phyloP scores from a whole-genome alignment of 768 basidiomycete genomes.

The Leccinum boreale region DNA sequence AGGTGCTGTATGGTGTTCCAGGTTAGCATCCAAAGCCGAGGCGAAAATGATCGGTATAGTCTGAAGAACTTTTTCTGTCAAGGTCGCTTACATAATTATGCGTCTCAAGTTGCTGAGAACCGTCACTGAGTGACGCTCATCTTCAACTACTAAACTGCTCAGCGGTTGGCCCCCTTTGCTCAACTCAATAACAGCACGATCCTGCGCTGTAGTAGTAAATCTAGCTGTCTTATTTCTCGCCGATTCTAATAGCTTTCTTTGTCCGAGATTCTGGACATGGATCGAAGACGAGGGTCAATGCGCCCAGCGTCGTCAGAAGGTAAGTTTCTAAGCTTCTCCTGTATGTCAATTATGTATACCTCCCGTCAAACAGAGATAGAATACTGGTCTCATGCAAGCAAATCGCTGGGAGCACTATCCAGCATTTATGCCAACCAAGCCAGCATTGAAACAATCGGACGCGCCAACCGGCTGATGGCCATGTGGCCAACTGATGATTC shows the following conservation, averaged over 20 bases:
- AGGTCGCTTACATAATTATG: too few relatives aligned
- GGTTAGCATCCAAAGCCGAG: too few relatives aligned
- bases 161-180: background rate
- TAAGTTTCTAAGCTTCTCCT: slow-evolving; percentile 33
- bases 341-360: slow-evolving; percentile 8
- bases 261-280: slow-evolving; percentile 41
- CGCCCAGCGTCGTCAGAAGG: slow-evolving; percentile 80
- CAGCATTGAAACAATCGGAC: slow-evolving; percentile 58
- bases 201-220: slow-evolving; percentile 3
- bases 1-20: too few relatives aligned
- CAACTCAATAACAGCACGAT: background rate
- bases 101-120: background rate
- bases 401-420: slow-evolving; percentile 54
- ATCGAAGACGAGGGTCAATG: slow-evolving; percentile 59
- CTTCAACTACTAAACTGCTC: background rate
- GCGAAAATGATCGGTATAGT: too few relatives aligned
- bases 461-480: slow-evolving; percentile 69
- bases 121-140: background rate
- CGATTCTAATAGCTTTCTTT: background rate
- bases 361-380: slow-evolving; percentile 55
- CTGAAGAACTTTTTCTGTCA: too few relatives aligned
- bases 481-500: slow-evolving; percentile 73
- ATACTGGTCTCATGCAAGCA: slow-evolving; percentile 69
- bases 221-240: background rate
- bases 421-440: slow-evolving; percentile 48